Evolutionary conservation across 164 flowering plant genomes (phyloP), one percentile per base, ranked within the genome.

Genomic region (Litsea cubeba): DNA sequence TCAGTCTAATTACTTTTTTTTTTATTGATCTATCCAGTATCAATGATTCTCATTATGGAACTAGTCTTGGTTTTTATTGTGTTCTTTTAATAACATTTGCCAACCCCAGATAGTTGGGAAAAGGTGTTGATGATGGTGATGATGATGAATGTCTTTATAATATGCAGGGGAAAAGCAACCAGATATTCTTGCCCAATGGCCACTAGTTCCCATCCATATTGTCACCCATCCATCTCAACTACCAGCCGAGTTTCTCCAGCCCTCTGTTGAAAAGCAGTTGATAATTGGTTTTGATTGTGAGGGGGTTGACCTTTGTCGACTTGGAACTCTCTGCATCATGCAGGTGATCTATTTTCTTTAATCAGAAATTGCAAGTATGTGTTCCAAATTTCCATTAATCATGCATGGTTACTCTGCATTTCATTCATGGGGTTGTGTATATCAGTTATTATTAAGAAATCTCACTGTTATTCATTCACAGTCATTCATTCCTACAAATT

Each of bases 271-370:
- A 64, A 88, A 74, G 76, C 79, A 84, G 73, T 71, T 92, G 78
- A 84, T 91, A 30, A 81, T 94, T 82, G 98, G 98, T 50, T 88
- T 94, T 81, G 98, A 94, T 73, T 91, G 97, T 77, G 97, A 94
- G 84, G 98, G 98, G 79, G 97, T 87, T 73, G 92, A 94, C 73
- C 92, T 94, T 32, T 90, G 97, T 80, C 94, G 97, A 25, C 30
- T 84, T 81, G 98, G 97, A 79, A 78, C 85, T 70, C 93, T 94
- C 69, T 92, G 96, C 83, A 81, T 94, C 68, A 90, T 94, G 92
- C 98, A 94, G 94, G 98, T 88, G 63, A 54, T 40, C 20, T n/a
- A n/a, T 20, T 40, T 40, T 22, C 12, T 23, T 22, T n/a, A 14
- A 5, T 64, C 67, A 64, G n/a, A 22, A 12, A 64, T 69, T 62